Conservation (phyloP, 495 filamentous ascomycete genomes). For the Penicillium arizonense region DNA sequence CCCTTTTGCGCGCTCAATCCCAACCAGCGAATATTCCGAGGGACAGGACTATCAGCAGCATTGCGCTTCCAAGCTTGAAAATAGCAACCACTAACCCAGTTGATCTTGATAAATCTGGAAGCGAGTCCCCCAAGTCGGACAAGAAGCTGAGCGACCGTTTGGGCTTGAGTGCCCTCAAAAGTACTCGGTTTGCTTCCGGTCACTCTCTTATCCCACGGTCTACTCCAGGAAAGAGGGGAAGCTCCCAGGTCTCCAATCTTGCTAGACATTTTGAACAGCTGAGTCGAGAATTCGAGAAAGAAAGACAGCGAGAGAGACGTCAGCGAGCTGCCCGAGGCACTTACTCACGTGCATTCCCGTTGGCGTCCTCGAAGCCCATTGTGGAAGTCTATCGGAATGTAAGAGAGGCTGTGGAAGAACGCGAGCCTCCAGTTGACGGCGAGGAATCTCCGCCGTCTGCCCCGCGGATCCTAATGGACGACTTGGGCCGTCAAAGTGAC, state of each 20-base stretch:
- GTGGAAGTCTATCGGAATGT: constrained; percentile 95
- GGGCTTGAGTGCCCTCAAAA: constrained; percentile 58
- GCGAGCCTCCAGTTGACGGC: constrained; percentile 70
- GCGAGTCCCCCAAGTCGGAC: constrained; percentile 47
- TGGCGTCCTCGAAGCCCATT: constrained; percentile 90
- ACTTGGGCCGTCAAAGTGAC: constrained; percentile 27
- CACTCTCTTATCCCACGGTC: constrained; percentile 89
- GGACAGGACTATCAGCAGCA: constrained; percentile 22
- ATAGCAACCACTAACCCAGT: constrained; percentile 5
- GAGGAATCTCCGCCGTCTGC: constrained; percentile 32
- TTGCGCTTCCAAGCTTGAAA: constrained; percentile 21
- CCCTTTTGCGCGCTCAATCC: constrained; percentile 67
- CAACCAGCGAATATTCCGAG: constrained; percentile 55
- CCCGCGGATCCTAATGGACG: constrained; percentile 25
- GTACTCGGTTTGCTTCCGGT: constrained; percentile 53
- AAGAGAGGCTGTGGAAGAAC: constrained; percentile 85
- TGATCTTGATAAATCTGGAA: constrained; percentile 20
- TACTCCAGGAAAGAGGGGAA: constrained; percentile 61
- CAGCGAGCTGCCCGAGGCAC: constrained; percentile 78
- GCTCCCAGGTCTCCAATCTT: constrained; percentile 78
- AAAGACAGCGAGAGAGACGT: constrained; percentile 79
- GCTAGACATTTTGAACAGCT: constrained; percentile 96
- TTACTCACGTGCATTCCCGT: constrained; percentile 79
- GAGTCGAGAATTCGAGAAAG: constrained; percentile 94
- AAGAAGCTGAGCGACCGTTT: constrained; percentile 72